These are phyloP conservation scores for Glarea lozoyensis DNA, from an alignment of 495 filamentous ascomycete species.

Conservation along the genomic window DNA sequence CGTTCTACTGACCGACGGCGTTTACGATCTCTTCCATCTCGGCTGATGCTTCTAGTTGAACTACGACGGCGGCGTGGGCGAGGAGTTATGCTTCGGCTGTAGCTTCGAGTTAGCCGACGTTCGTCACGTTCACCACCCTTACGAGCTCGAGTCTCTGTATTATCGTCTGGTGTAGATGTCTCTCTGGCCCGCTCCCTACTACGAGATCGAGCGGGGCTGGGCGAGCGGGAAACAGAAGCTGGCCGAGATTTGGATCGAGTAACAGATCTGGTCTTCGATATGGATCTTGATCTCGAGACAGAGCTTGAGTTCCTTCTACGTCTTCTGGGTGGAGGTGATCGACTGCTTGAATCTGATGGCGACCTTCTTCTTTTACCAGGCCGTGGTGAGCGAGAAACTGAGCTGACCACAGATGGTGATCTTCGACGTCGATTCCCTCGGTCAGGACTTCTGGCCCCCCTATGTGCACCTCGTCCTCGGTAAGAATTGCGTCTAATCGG, in stretches of 20 bases:
- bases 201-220: conserved; percentile 13
- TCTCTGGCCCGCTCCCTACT: conserved; percentile 7
- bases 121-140: conserved; percentile 17
- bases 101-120: conserved; percentile 25
- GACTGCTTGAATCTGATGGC: conserved; percentile 20
- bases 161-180: conserved; percentile 9
- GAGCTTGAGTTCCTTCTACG: conserved; percentile 7
- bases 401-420: conserved; percentile 7
- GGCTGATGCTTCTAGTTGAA: conserved; percentile 28
- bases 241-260: conserved; percentile 2
- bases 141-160: conserved; percentile 6
- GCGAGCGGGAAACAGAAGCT: conserved; percentile 11
- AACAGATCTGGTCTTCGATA: conserved; percentile 21
- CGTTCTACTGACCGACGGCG: conserved; percentile 43
- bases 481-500: conserved; percentile 15
- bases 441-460: conserved; percentile 16
- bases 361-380: conserved; percentile 11
- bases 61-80: conserved; percentile 33
- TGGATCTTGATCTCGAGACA: conserved; percentile 23
- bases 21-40: conserved; percentile 31
- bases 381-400: conserved; percentile 16
- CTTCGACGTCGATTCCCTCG: conserved; percentile 13
- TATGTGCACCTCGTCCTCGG: conserved; percentile 26
- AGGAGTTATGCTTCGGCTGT: conserved; percentile 22
- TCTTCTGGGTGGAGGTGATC: conserved; percentile 20